Evolutionary conservation across 1,139 yeast species (phyloP).

Genomic region (Saccharomyces hybrid): DNA sequence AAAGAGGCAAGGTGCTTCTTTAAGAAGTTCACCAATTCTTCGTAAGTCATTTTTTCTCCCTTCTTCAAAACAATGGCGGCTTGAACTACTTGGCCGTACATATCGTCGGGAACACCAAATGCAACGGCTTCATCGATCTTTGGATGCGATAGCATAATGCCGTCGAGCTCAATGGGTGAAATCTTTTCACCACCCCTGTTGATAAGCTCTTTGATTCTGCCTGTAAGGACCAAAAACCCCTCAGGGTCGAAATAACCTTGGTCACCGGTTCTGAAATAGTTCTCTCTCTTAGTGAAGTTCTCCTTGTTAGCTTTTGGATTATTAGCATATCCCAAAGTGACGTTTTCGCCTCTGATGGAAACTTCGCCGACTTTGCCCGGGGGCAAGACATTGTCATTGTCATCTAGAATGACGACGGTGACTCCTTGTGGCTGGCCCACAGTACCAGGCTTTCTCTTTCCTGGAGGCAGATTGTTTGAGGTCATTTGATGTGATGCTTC

Average conservation of each 20-base stretch:
- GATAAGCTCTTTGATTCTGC: constrained; percentile 60
- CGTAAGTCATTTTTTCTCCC: constrained; percentile 34
- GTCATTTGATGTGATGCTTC: constrained; percentile 71
- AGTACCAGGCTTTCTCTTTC: constrained; percentile 56
- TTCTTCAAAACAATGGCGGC: constrained; percentile 54
- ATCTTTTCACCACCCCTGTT: constrained; percentile 68
- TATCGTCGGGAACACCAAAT: constrained; percentile 54
- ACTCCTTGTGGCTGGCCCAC: constrained; percentile 68
- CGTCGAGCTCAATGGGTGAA: constrained; percentile 59
- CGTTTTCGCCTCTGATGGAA: constrained; percentile 55
- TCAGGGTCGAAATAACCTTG: constrained; percentile 57
- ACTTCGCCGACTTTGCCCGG: constrained; percentile 57
- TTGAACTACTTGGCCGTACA: constrained; percentile 60
- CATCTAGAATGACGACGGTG: constrained; percentile 49
- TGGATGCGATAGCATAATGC: constrained; percentile 48
- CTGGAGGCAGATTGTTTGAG: constrained; percentile 58
- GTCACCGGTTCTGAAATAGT: constrained; percentile 67
- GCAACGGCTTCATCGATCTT: constrained; percentile 59
- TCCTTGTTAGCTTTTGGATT: constrained; percentile 61
- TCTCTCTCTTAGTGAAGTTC: constrained; percentile 45
- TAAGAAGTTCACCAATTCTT: constrained; percentile 42
- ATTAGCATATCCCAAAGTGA: constrained; percentile 63
- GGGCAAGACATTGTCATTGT: constrained; percentile 39
- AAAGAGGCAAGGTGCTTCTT: constrained; percentile 42
- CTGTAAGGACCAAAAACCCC: constrained; percentile 52